Percentiles rank a stretch among this genome's conserved stretches.
phyloP scores from a whole-genome alignment of 1,284 basidiomycete species.

The Marasmius fiardii region DNA sequence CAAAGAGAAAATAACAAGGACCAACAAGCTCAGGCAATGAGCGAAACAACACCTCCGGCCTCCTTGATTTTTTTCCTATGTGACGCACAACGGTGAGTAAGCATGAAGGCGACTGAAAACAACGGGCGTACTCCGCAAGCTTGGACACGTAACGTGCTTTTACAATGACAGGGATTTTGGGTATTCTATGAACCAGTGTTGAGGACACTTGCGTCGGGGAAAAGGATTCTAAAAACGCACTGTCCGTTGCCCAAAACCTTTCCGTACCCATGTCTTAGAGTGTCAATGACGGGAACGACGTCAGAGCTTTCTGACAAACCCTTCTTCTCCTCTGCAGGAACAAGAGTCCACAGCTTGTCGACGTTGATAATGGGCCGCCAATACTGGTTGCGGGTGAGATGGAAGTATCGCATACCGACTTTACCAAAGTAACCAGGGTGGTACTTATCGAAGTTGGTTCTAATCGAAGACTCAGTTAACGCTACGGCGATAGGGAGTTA shows the following conservation, averaged over 20 bases:
- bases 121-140: constrained; percentile 76
- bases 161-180: constrained; percentile 88
- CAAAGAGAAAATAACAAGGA: background rate
- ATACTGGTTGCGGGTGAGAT: constrained; percentile 87
- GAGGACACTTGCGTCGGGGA: background rate
- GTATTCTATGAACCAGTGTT: constrained; percentile 45
- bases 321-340: constrained; percentile 76
- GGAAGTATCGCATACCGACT: constrained; percentile 99
- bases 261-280: constrained; percentile 80
- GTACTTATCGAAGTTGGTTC: constrained; percentile 91
- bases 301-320: constrained; percentile 65
- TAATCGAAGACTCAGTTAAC: constrained; percentile 25
- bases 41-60: constrained; percentile 89
- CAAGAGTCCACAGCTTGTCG: constrained; percentile 87
- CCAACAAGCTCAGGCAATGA: constrained; percentile 69
- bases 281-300: constrained; percentile 91
- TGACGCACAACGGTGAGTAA: constrained; percentile 9
- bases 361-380: constrained; percentile 97
- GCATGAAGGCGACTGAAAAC: background rate
- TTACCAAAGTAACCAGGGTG: constrained; percentile 99
- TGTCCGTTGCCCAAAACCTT: constrained; percentile 90
- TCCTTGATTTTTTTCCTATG: constrained; percentile 84
- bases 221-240: constrained; percentile 39
- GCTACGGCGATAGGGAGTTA: constrained; percentile 1
- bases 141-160: constrained; percentile 93